A percentile compares a stretch with the other conserved stretches of the same genome.
phyloP scores from a whole-genome alignment of 345 rosid genomes.

The Aurinia saxatilis region DNA sequence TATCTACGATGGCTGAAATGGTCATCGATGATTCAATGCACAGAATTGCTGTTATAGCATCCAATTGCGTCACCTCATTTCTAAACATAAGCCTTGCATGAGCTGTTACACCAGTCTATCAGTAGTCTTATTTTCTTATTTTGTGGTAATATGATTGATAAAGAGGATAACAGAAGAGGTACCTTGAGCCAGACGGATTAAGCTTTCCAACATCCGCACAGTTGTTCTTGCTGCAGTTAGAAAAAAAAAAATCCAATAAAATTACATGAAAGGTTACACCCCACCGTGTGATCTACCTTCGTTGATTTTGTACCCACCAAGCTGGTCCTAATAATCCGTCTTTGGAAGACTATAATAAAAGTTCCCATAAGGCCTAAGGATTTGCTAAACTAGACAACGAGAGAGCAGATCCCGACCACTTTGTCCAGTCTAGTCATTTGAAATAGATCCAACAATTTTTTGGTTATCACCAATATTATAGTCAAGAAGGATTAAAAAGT shows the following conservation, averaged over 20 bases:
- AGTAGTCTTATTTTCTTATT: neutral
- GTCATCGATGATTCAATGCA: conserved; percentile 98
- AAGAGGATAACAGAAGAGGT: neutral
- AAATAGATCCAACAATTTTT: neutral
- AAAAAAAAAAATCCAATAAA: neutral
- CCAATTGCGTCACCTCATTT: conserved; percentile 69
- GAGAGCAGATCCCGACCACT: neutral
- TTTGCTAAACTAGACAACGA: neutral
- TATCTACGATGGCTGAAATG: conserved; percentile 82
- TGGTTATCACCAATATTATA: neutral
- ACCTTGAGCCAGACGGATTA: conserved; percentile 97
- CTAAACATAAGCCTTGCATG: conserved; percentile 98
- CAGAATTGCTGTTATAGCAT: conserved; percentile 86
- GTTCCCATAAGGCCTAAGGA: neutral
- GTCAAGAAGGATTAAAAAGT: neutral
- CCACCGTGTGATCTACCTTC: neutral
- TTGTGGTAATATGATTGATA: neutral
- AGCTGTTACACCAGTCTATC: conserved; percentile 38
- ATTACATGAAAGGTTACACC: neutral
- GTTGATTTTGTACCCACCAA: neutral
- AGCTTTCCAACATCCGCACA: conserved; percentile 94
- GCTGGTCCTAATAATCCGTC: neutral
- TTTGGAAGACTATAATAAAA: neutral
- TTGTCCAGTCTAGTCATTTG: neutral
- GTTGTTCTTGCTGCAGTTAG: conserved; percentile 77